Base-by-base conservation (phyloP, 345 rosid species). In the Salix suchowensis region DNA sequence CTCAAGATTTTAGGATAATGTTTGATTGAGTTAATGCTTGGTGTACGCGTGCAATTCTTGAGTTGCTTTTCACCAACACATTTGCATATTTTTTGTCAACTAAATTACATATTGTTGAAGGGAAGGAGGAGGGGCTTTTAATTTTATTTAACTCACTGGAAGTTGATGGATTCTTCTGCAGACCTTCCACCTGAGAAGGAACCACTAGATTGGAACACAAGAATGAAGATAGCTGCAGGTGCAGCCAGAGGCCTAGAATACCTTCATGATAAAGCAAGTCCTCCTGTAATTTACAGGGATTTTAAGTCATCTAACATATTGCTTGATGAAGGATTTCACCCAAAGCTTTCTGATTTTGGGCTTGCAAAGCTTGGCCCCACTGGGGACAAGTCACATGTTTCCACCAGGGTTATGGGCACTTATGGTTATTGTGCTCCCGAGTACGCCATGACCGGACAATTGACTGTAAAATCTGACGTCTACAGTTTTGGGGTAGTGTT, bases 391-490 rank as follows among this genome's bases (percentile, higher is more conserved):
- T 96, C 99, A 8, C 99, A 93, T 77, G 98, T 96, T 79, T 96
- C 99, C 75, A 96, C 99, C 70, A 89, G 99, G 83, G 99, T 96
- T 60, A 96, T 94, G 99, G 99, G 98, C 28, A 96, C 99, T 32
- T 96, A 96, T 71, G 99, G 99, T 40, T 94, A 96, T 70, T 96
- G 99, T 87, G 99, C 99, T 80, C 99, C 98, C 1, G 98, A 96
- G 81, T 96, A 96, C 65, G 98, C 99, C 82, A 96, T 96, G 99
- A 96, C 99, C 4, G 99, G 99, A 50, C 99, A 96, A 65, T 84
- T 96, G 75, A 96, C 99, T 0, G 97, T 93, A 36, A 96, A 96
- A 79, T 96, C 98, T 68, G 98, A 96, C 58, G 98, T 93, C 14
- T 96, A 96, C 73, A 93, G 99, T 81, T 96, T 96, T 34, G 99